phyloP scores from a whole-genome alignment of 495 filamentous ascomycete genomes.

The Hamigera avellanea region DNA sequence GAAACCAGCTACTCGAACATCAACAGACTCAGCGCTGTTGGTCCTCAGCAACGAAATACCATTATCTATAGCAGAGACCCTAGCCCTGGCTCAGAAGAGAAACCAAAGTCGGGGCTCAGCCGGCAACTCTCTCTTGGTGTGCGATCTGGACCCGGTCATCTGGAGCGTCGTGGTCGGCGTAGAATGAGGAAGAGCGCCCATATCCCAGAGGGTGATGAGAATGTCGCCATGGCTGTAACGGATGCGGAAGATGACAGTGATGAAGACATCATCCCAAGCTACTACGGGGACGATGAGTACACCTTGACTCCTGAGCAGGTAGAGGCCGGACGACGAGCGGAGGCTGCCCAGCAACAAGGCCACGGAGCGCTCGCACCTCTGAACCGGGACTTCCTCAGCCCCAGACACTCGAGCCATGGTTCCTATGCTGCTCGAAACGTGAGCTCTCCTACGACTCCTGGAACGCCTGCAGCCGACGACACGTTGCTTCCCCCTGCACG shows the following conservation, averaged over 20 bases:
- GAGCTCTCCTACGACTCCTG: slow-evolving; percentile 20
- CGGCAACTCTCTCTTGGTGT: slow-evolving; percentile 27
- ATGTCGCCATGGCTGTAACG: slow-evolving; percentile 11
- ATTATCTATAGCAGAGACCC: slow-evolving; percentile 36
- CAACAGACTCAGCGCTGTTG: slow-evolving; percentile 35
- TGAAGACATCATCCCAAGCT: slow-evolving; percentile 31
- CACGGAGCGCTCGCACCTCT: slow-evolving; percentile 1
- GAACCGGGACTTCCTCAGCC: slow-evolving; percentile 7
- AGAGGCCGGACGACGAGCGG: slow-evolving; percentile 19
- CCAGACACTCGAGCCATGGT: slow-evolving; percentile 19
- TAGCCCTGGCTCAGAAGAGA: slow-evolving; percentile 21
- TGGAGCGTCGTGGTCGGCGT: slow-evolving; percentile 22
- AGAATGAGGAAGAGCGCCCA: slow-evolving; percentile 17
- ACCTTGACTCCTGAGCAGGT: slow-evolving; percentile 23
- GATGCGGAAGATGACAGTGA: slow-evolving; percentile 31
- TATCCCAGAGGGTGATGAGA: slow-evolving; percentile 18
- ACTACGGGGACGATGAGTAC: slow-evolving; percentile 34
- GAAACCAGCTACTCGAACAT: slow-evolving; percentile 43
- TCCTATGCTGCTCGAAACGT: slow-evolving; percentile 9
- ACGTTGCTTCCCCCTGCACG: slow-evolving; percentile 21
- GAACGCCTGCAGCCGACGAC: slow-evolving; percentile 30
- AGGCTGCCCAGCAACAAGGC: slow-evolving; percentile 8
- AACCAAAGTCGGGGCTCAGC: slow-evolving; percentile 26
- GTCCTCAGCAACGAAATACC: slow-evolving; percentile 35
- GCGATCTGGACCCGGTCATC: slow-evolving; percentile 26